Evolutionary conservation across 768 basidiomycete genomes (phyloP).

Genomic region (Mycena vulgaris): DNA sequence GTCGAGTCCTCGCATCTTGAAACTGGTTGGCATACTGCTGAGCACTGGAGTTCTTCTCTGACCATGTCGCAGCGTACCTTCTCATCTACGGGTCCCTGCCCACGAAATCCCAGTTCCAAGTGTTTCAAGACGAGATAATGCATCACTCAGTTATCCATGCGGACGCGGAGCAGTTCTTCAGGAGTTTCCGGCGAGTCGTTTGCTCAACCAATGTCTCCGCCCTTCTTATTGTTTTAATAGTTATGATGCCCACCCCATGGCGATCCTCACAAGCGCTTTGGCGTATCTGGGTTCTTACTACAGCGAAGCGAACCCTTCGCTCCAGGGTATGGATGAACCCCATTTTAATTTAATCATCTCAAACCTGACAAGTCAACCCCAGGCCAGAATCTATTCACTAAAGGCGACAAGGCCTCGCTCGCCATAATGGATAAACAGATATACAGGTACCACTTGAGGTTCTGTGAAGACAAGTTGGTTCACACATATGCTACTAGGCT

Average conservation of each 20-base stretch:
- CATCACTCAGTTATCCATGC: constrained; percentile 80
- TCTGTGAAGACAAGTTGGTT: too few species aligned
- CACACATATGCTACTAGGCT: constrained; percentile 57
- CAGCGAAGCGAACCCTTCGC: constrained; percentile 88
- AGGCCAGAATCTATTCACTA: constrained; percentile 88
- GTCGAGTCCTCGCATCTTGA: constrained; percentile 86
- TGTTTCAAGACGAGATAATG: constrained; percentile 84
- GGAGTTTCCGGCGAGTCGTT: constrained; percentile 69
- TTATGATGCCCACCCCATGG: constrained; percentile 95
- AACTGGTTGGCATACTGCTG: constrained; percentile 52
- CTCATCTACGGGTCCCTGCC: constrained; percentile 92
- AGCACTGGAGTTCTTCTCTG: not conserved
- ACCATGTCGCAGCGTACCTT: constrained; percentile 71
- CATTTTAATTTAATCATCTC: not conserved
- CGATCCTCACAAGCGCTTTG: constrained; percentile 89
- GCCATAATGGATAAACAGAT: constrained; percentile 94
- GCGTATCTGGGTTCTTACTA: constrained; percentile 93
- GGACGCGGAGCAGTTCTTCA: constrained; percentile 79
- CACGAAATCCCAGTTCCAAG: constrained; percentile 66
- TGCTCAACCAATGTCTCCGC: not conserved
- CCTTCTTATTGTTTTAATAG: constrained; percentile 51
- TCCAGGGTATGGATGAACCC: constrained; percentile 69
- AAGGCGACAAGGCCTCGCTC: constrained; percentile 75
- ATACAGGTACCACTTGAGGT: constrained; percentile 49
- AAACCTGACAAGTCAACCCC: not conserved